phyloP scores from a whole-genome alignment of 352 stramenopile genomes.

The Phytophthora multivora region DNA sequence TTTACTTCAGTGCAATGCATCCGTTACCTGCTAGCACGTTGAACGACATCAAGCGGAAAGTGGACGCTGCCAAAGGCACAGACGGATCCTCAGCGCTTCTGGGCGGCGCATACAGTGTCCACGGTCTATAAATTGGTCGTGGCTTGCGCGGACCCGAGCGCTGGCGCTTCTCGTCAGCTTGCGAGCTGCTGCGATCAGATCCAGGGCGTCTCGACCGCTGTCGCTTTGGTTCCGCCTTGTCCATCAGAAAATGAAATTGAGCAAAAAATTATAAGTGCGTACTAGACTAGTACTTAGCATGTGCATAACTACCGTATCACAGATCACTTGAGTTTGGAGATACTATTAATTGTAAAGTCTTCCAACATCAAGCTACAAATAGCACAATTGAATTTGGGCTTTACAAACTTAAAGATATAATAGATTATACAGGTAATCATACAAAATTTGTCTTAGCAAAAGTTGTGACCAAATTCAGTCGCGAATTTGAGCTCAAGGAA shows the following conservation, averaged over 20 bases:
- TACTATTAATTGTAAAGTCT: no score
- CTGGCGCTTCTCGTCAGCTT: slow-evolving; percentile 17
- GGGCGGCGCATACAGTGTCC: slow-evolving; percentile 56
- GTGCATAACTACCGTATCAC: no score
- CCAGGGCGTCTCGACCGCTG: slow-evolving; percentile 3
- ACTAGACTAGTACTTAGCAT: no score
- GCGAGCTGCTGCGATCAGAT: neutral
- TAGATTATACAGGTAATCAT: neutral
- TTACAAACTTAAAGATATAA: no score
- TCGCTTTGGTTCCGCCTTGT: neutral
- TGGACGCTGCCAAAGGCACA: slow-evolving; percentile 26
- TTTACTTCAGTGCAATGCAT: neutral
- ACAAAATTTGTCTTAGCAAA: neutral
- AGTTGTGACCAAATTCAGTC: neutral
- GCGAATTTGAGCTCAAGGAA: slow-evolving; percentile 6
- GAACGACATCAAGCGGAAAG: slow-evolving; percentile 74
- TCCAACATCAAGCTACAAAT: no score
- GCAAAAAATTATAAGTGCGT: no score
- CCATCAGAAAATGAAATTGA: slow-evolving; percentile 19
- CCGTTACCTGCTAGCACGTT: slow-evolving; percentile 66
- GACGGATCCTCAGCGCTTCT: slow-evolving; percentile 19
- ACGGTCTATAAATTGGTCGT: slow-evolving; percentile 35
- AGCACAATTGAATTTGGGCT: no score
- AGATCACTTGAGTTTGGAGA: no score
- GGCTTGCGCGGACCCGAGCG: slow-evolving; percentile 5